A percentile compares a stretch with the other conserved stretches of the same genome.
These are phyloP conservation scores for Neonectria faginata DNA, from an alignment of 2,329 filamentous ascomycete species.

Conservation along the genomic window DNA sequence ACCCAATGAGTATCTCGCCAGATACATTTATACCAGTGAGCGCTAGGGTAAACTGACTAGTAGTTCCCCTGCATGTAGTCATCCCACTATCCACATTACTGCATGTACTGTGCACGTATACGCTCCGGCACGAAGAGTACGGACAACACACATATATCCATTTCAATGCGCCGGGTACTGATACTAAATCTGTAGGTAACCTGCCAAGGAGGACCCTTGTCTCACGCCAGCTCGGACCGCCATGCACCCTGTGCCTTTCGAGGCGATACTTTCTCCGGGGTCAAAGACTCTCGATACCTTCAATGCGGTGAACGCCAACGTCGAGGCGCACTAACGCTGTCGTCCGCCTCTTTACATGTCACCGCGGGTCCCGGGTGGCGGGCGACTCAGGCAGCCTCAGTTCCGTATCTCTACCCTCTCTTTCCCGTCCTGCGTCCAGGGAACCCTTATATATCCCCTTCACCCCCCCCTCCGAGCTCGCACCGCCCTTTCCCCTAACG, in stretches of 20 bases:
- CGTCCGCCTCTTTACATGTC: not conserved
- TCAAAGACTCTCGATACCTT: conserved; percentile 18
- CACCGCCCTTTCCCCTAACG: conserved; percentile 5
- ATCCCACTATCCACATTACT: not conserved
- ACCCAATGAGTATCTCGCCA: no score
- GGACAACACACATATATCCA: no score
- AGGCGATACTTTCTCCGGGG: not conserved
- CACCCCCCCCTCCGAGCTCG: conserved; percentile 20
- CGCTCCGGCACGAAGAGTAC: no score
- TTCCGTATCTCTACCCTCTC: not conserved
- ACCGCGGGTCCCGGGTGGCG: conserved; percentile 19
- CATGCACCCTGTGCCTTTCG: conserved; percentile 8
- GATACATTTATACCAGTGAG: no score
- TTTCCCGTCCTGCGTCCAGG: not conserved
- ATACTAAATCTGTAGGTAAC: not conserved
- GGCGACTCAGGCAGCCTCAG: conserved; percentile 14
- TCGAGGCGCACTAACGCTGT: conserved; percentile 5
- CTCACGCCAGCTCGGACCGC: conserved; percentile 7
- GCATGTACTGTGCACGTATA: not conserved
- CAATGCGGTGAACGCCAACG: conserved; percentile 16
- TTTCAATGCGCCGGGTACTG: no score
- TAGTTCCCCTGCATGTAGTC: conserved; percentile 16
- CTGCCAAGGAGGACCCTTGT: conserved; percentile 5
- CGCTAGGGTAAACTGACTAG: not conserved
- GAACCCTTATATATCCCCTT: conserved; percentile 18